Evolutionary conservation across 805 yeast genomes (phyloP), one percentile per base, ranked within the genome.

Genomic region (Lipomyces yamadae): DNA sequence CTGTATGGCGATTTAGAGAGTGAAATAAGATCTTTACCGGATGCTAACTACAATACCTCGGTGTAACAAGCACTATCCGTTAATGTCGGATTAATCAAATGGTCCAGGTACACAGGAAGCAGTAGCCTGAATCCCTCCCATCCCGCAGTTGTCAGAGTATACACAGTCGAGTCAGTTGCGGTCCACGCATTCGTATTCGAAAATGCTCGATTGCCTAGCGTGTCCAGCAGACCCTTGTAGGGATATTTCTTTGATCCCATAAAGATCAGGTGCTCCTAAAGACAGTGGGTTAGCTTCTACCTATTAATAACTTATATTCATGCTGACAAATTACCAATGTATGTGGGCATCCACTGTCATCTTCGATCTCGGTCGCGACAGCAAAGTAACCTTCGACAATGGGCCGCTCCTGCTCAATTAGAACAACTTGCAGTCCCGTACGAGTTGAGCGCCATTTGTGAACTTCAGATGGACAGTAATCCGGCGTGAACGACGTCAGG

Each of bases 161-260:
- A 95, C 1, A 92, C 97, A 0, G 99, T 95, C 75, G 91, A 96
- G 78, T 95, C 98, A 3, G 95, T 91, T 0, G 89, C 92, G 0
- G 99, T 95, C 97, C 97, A 93, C 0, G 99, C 99, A 75, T 95
- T 95, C 0, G 98, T 95, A 52, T 29, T 50, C 1, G 97, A 89
- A 78, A 88, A 90, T 69, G 92, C 88, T 64, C 90, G 79, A 74
- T 92, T 91, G 4, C 98, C 97, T 61, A 93, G 82, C 10, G 88
- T 88, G 75, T 95, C 99, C 58, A 95, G 80, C 59, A 93, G 81
- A 7, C 99, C 98, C 77, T 94, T 94, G 77, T 89, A 94, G 0
- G 98, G 98, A 73, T 87, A 91, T 65, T 88, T 86, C 70, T 88
- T 82, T 2, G 97, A 91, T 0, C 99, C 99, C 97, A 92, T 91